These are phyloP conservation scores for Blastocystis sp. DNA, from an alignment of 352 stramenopile species.

Conservation along the genomic window DNA sequence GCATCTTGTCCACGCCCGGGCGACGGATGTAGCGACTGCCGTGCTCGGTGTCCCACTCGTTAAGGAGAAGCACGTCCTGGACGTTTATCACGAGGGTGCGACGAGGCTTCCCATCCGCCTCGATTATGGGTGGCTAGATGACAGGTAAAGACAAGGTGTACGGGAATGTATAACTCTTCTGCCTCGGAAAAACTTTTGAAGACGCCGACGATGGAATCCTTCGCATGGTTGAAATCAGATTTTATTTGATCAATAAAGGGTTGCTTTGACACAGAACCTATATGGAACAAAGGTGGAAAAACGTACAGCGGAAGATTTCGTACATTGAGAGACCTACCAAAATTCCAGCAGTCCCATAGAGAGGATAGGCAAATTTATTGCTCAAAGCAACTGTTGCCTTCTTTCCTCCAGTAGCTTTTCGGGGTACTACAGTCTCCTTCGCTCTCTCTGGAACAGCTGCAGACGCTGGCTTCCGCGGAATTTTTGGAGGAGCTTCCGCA, in stretches of 20 bases:
- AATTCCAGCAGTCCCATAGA: neutral
- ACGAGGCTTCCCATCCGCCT: neutral
- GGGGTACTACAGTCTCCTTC: neutral
- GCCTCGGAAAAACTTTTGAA: neutral
- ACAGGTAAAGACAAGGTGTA: neutral
- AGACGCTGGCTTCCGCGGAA: neutral
- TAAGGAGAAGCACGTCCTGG: neutral
- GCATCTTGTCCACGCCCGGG: conserved; percentile 7
- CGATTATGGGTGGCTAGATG: neutral
- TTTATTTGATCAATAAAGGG: neutral
- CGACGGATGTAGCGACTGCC: neutral
- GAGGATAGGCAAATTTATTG: neutral
- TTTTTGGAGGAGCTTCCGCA: neutral
- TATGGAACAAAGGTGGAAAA: neutral
- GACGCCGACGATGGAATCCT: neutral
- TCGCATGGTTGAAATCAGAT: neutral
- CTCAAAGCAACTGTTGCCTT: neutral
- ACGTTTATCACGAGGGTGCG: neutral
- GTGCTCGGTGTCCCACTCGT: neutral
- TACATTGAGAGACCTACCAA: neutral
- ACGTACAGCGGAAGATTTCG: neutral
- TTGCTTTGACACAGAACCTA: neutral
- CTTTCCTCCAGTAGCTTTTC: neutral
- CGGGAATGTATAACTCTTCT: neutral
- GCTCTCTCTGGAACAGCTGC: neutral